A percentile compares a stretch with the other conserved stretches of the same genome.
phyloP scores from a whole-genome alignment of 352 stramenopile species.

The Pythium periplocum region DNA sequence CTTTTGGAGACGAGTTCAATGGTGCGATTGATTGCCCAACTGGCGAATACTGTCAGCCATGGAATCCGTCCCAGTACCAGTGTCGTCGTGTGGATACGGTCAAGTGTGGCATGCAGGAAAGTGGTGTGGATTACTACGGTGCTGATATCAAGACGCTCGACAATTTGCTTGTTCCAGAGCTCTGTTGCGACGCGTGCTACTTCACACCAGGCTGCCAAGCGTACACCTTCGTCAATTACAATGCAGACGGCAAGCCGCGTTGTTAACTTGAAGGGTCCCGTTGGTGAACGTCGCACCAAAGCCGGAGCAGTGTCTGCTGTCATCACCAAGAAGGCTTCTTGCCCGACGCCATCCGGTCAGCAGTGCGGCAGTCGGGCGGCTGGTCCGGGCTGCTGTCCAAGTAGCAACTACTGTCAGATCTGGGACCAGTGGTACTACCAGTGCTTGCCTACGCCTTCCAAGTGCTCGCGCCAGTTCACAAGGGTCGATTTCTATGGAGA shows the following conservation, averaged over 20 bases:
- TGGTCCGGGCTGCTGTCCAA: no score
- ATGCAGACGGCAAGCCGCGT: slow-evolving; percentile 10
- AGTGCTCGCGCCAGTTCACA: slow-evolving; percentile 27
- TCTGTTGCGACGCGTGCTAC: slow-evolving; percentile 35
- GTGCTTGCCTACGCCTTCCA: slow-evolving; percentile 22
- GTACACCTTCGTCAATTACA: slow-evolving; percentile 51
- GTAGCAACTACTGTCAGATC: slow-evolving; percentile 35
- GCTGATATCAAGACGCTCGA: slow-evolving; percentile 34
- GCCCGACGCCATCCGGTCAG: neutral
- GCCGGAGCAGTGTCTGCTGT: slow-evolving; percentile 13
- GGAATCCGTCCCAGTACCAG: slow-evolving; percentile 46
- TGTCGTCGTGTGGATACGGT: slow-evolving; percentile 20
- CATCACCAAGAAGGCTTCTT: neutral
- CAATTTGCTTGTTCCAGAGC: slow-evolving; percentile 13
- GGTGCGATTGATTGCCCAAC: slow-evolving; percentile 25
- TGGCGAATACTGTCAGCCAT: slow-evolving; percentile 40
- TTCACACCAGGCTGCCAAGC: slow-evolving; percentile 27
- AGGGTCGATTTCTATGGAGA: slow-evolving; percentile 42
- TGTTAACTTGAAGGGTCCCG: slow-evolving; percentile 3
- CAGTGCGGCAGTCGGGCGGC: no score
- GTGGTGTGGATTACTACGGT: slow-evolving; percentile 36
- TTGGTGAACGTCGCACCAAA: neutral
- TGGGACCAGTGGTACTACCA: slow-evolving; percentile 53
- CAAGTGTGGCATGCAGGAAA: slow-evolving; percentile 26
- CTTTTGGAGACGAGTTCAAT: slow-evolving; percentile 12